Evolutionary conservation across 2,329 filamentous ascomycete genomes (phyloP).

Genomic region (Alternaria dauci): DNA sequence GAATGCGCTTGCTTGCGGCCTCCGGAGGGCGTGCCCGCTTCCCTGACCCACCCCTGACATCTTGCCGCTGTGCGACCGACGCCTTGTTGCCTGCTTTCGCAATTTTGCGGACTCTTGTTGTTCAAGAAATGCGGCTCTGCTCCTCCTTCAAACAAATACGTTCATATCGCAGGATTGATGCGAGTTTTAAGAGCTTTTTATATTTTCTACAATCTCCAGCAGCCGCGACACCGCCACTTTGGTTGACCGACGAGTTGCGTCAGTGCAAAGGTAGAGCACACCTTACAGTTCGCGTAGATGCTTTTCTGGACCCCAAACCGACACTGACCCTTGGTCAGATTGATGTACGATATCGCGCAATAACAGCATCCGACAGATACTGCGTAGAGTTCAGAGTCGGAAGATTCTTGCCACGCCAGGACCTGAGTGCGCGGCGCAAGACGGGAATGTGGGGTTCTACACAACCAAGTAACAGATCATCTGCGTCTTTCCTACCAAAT

Average conservation of each 20-base stretch:
- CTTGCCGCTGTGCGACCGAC: no score
- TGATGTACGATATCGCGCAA: not conserved
- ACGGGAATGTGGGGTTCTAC: not conserved
- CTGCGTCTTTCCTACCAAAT: not conserved
- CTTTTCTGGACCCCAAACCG: not conserved
- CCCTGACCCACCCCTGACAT: not conserved
- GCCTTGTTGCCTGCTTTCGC: not conserved
- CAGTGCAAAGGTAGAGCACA: not conserved
- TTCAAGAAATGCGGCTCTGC: not conserved
- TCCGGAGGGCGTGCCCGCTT: not conserved
- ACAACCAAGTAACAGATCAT: not conserved
- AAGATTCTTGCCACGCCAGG: not conserved
- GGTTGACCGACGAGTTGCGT: not conserved
- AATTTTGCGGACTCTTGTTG: not conserved
- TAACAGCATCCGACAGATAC: not conserved
- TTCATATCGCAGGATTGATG: not conserved
- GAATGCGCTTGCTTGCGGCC: no score
- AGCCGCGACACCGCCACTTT: not conserved
- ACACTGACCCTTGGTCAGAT: not conserved
- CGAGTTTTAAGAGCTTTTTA: not conserved
- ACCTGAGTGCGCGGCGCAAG: not conserved
- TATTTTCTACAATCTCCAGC: not conserved
- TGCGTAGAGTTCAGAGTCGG: not conserved
- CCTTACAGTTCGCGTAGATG: fast-evolving
- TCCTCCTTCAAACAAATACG: not conserved